These are phyloP conservation scores for Malus sieversii DNA, from an alignment of 306 rosid genomes.

Conservation along the genomic window DNA sequence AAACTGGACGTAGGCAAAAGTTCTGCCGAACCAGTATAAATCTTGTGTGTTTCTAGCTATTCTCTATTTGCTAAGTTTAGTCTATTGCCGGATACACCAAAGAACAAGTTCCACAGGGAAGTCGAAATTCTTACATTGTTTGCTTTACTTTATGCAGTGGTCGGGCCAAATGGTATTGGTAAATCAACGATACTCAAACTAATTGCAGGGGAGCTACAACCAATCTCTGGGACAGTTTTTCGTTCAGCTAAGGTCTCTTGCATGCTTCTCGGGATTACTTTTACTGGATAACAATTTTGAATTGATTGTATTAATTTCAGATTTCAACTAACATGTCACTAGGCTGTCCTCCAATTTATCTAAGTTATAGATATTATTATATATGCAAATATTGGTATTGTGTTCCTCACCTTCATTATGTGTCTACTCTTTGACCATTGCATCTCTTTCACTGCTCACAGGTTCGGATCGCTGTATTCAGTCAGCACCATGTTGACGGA, in stretches of 20 bases:
- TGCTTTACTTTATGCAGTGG: conserved; percentile 62
- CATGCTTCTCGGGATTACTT: background rate
- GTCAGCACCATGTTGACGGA: conserved; percentile 99
- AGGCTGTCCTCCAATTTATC: background rate
- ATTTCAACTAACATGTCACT: background rate
- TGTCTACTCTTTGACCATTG: background rate
- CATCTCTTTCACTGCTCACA: conserved; percentile 24
- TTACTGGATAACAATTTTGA: background rate
- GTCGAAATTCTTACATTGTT: background rate
- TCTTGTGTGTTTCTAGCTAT: too few relatives aligned
- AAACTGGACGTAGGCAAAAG: too few relatives aligned
- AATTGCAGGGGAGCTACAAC: conserved; percentile 96
- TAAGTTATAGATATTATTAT: background rate
- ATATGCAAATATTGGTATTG: background rate
- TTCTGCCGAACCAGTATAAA: too few relatives aligned
- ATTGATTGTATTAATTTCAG: background rate
- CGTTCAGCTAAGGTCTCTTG: conserved; percentile 90
- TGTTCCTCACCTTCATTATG: conserved; percentile 6
- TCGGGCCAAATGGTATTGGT: conserved; percentile 99
- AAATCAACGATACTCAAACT: conserved; percentile 95
- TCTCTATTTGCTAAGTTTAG: too few relatives aligned
- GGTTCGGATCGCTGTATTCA: conserved; percentile 99
- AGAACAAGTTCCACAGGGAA: too few relatives aligned
- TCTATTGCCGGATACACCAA: too few relatives aligned
- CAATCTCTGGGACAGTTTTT: conserved; percentile 91